Percentiles rank a stretch among this genome's conserved stretches.
phyloP scores from a whole-genome alignment of 768 basidiomycete species.

The Chiua virens region DNA sequence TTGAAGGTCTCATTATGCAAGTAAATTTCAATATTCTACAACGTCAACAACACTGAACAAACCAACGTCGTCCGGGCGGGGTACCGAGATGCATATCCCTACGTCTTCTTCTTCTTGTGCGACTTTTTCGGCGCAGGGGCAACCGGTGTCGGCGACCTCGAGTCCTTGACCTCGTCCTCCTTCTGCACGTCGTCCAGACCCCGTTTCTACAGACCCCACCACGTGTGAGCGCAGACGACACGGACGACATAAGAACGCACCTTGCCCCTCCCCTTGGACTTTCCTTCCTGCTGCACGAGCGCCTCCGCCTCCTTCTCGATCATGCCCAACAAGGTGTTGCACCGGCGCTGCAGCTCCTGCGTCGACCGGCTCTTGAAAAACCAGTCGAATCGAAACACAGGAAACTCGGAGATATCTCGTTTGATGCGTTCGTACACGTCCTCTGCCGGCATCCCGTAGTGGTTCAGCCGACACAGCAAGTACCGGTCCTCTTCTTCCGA shows the following conservation, averaged over 20 bases:
- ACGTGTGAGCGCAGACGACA: not conserved
- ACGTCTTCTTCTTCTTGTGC: slow-evolving; percentile 71
- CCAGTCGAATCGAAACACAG: slow-evolving; percentile 97
- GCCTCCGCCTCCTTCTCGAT: slow-evolving; percentile 87
- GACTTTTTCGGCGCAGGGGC: slow-evolving; percentile 54
- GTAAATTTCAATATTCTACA: not conserved
- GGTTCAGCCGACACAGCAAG: slow-evolving; percentile 82
- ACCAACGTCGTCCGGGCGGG: not conserved
- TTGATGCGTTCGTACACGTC: slow-evolving; percentile 96
- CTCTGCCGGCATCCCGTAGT: slow-evolving; percentile 86
- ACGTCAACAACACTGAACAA: not conserved
- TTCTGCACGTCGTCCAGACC: slow-evolving; percentile 66
- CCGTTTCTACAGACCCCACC: slow-evolving; percentile 56
- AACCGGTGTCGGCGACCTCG: slow-evolving; percentile 62
- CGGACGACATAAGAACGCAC: slow-evolving; percentile 35
- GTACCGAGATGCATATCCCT: not conserved
- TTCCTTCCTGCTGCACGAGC: slow-evolving; percentile 65
- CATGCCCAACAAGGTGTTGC: slow-evolving; percentile 84
- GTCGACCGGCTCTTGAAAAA: slow-evolving; percentile 94
- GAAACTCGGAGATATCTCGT: slow-evolving; percentile 94
- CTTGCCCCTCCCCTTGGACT: slow-evolving; percentile 67
- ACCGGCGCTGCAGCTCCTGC: slow-evolving; percentile 84
- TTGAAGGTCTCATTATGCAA: no score
- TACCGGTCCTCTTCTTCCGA: slow-evolving; percentile 97
- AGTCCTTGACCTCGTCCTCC: slow-evolving; percentile 47